These are phyloP conservation scores for Cucurbita maxima DNA, from an alignment of 306 rosid species.

Conservation along the genomic window DNA sequence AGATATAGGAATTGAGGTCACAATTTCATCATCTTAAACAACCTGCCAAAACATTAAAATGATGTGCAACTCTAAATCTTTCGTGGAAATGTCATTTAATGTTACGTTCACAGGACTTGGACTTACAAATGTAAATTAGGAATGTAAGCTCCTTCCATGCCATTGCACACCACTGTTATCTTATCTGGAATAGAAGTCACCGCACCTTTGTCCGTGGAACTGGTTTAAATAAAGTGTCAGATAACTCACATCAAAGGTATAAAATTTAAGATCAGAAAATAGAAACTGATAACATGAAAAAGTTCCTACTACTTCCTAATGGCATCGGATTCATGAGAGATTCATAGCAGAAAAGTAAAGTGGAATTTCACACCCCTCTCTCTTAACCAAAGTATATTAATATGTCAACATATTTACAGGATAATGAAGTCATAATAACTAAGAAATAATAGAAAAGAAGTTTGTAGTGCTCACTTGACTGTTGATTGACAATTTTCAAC, in stretches of 20 bases:
- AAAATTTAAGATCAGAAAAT: background rate
- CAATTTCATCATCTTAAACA: background rate
- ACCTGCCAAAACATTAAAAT: background rate
- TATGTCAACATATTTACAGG: background rate
- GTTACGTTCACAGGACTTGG: constrained; percentile 25
- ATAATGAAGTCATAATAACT: background rate
- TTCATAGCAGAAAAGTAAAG: background rate
- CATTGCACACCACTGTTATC: constrained; percentile 77
- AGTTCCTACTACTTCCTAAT: background rate
- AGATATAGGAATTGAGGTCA: constrained; percentile 5
- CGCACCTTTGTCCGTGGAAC: constrained; percentile 25
- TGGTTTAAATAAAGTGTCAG: constrained; percentile 18
- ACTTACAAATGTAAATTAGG: constrained; percentile 80
- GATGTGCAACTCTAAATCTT: background rate
- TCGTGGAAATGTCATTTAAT: background rate
- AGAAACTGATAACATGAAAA: background rate
- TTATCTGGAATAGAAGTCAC: constrained; percentile 34
- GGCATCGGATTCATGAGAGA: background rate
- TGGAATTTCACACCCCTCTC: background rate
- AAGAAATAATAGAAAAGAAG: background rate
- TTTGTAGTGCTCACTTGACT: constrained; percentile 28
- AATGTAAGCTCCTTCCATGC: constrained; percentile 77
- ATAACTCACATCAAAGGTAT: background rate
- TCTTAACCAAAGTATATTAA: background rate
- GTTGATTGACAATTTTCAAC: constrained; percentile 24